Conservation (phyloP, 2,329 filamentous ascomycete genomes). For the Podosphaera aphanis region DNA sequence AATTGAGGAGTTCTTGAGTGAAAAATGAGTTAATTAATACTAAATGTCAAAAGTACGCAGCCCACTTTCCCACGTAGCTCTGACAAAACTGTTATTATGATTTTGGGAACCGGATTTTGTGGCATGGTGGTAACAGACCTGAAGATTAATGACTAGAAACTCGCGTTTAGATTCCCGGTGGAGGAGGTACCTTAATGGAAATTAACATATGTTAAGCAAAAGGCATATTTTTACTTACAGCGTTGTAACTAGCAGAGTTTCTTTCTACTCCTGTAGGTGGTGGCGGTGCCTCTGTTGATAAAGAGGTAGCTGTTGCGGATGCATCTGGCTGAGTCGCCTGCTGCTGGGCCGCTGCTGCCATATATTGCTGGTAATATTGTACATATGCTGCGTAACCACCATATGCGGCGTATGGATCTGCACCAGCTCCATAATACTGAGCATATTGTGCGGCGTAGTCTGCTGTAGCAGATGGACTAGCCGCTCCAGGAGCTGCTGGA, state of each 20-base stretch:
- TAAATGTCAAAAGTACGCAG: too few relatives aligned
- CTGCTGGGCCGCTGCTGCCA: conserved; percentile 26
- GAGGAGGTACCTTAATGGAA: conserved; percentile 18
- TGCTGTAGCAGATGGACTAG: conserved; percentile 21
- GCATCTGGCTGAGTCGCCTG: conserved; percentile 19
- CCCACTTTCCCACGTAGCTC: too few relatives aligned
- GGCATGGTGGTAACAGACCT: too few relatives aligned
- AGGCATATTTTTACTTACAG: conserved; percentile 19
- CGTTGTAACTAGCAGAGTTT: conserved; percentile 31
- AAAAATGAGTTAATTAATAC: too few relatives aligned
- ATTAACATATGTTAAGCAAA: neutral
- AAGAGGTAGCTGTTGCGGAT: conserved; percentile 29
- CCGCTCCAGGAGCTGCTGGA: conserved; percentile 21
- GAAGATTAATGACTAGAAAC: too few relatives aligned
- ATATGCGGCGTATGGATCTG: conserved; percentile 74
- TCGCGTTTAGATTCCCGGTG: conserved; percentile 22
- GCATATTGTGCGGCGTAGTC: conserved; percentile 69
- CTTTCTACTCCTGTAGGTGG: conserved; percentile 31
- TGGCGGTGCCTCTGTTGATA: conserved; percentile 32
- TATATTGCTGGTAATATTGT: conserved; percentile 49
- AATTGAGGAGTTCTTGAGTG: conserved; percentile 8
- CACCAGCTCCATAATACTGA: conserved; percentile 45
- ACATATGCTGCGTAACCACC: conserved; percentile 63
- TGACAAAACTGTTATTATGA: too few relatives aligned
- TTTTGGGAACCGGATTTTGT: neutral